Percentiles rank a stretch among this genome's conserved stretches.
These are phyloP conservation scores for Nitzschia palea DNA, from an alignment of 108 stramenopile genomes.

Conservation along the genomic window DNA sequence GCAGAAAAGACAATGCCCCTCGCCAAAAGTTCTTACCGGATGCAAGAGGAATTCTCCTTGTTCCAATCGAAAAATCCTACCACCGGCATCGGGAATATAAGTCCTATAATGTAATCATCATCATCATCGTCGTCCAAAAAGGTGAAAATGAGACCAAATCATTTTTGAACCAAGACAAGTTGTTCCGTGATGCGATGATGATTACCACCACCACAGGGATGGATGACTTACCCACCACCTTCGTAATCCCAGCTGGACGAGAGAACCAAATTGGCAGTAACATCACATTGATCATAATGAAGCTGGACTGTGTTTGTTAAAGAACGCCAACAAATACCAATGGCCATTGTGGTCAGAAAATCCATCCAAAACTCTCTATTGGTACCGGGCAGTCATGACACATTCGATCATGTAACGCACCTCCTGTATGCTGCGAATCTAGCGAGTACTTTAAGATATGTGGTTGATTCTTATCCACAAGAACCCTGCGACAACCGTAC, in stretches of 20 bases:
- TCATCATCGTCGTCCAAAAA: too few relatives aligned
- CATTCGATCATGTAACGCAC: constrained; percentile 15
- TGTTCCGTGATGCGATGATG: too few relatives aligned
- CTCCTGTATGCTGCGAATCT: constrained; percentile 59
- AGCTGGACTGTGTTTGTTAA: constrained; percentile 47
- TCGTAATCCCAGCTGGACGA: constrained; percentile 46
- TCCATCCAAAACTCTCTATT: not conserved
- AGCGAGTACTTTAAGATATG: constrained; percentile 77
- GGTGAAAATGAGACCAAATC: too few relatives aligned
- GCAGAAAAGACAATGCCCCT: not conserved
- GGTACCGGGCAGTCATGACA: too few relatives aligned
- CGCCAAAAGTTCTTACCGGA: constrained; percentile 36
- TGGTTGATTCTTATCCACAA: constrained; percentile 74
- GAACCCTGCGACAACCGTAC: constrained; percentile 36
- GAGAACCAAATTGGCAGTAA: constrained; percentile 73
- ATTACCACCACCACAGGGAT: not conserved
- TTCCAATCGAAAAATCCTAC: constrained; percentile 52
- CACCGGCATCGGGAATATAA: constrained; percentile 51
- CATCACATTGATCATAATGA: constrained; percentile 76
- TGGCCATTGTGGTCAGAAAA: not conserved
- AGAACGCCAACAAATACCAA: not conserved
- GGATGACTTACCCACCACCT: constrained; percentile 67
- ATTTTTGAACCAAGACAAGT: not conserved
- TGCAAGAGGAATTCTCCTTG: constrained; percentile 76
- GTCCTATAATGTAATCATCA: constrained; percentile 33